Conservation (phyloP, 176 grass and related monocot species). For the Coix lacrymajobi region DNA sequence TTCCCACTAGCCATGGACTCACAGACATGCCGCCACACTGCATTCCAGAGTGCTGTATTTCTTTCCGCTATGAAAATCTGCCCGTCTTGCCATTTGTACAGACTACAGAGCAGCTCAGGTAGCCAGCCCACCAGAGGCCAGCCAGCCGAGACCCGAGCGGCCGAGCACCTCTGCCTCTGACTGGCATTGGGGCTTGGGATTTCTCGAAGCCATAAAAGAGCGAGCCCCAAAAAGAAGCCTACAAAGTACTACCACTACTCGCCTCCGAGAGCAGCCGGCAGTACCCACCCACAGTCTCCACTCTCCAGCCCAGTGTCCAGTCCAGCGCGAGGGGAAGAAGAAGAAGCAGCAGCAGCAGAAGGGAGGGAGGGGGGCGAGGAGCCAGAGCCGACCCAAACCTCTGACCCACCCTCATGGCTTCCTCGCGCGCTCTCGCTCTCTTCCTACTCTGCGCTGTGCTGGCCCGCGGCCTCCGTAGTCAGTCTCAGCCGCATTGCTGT, state of each 20-base stretch:
- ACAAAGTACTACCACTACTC: constrained; percentile 2
- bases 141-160: not conserved
- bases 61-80: not conserved
- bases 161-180: not conserved
- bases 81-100: constrained; percentile 28
- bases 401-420: constrained; percentile 19
- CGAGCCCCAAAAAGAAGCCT: constrained; percentile 23
- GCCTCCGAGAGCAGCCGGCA: constrained; percentile 10
- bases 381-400: not conserved
- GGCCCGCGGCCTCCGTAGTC: not conserved
- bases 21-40: not conserved
- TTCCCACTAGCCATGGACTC: not conserved
- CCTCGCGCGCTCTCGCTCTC: constrained; percentile 17
- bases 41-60: not conserved
- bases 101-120: not conserved
- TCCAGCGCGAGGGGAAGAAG: not conserved
- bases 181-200: constrained; percentile 26
- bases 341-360: not conserved
- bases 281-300: too few relatives aligned
- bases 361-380: not conserved
- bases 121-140: not conserved
- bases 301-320: not conserved
- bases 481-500: constrained; percentile 9
- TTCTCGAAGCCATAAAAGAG: constrained; percentile 62
- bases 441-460: constrained; percentile 27